Base-by-base conservation (phyloP, 1,284 basidiomycete species). In the Heterobasidion occidentale region DNA sequence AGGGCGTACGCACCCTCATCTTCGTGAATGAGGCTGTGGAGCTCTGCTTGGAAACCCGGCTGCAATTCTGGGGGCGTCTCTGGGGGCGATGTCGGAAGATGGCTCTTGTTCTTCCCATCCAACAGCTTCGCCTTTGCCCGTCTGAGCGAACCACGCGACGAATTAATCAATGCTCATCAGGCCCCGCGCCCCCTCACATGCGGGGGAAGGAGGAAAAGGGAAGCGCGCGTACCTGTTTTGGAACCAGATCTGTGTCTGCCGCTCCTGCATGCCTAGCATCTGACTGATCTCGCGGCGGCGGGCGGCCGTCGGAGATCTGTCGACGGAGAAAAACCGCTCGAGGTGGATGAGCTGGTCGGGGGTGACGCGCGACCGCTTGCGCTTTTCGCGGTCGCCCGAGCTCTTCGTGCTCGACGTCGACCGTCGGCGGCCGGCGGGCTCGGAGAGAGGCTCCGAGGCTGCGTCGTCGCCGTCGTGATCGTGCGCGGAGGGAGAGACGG, bases 231-330 rank as follows among this genome's bases (percentile, higher is more conserved):
- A 88, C 88, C 89, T 77, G 65, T 92, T 92, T 68, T 92, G 89
- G 65, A 90, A 92, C 90, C 89, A 91, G 56, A 92, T 88, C 70
- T 91, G 89, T 0, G 87, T 90, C 74, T 91, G 89, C 46, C 88
- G 82, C 70, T 91, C 89, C 57, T 87, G 79, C 86, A 91, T 90
- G 17, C 87, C 86, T n/a, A 92, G 74, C 57, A 80, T 68, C 38
- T 84, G 78, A 56, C 86, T 83, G 55, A 92, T 90, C 63, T 90
- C 88, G 59, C 81, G 80, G 52, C 89, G 75, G 53, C 82, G 77
- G 7, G 77, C 77, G 6, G 86, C 84, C 3, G 84, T 86, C 12
- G 89, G 89, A 62, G 81, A 87, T 48, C 82, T 77, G 67, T 91
- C 86, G 52, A 72, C 64, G 15, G 79, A 69, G 65, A 91, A 92